Base-by-base conservation (phyloP, 1,139 yeast genomes). In the Blastobotrys indianensis region DNA sequence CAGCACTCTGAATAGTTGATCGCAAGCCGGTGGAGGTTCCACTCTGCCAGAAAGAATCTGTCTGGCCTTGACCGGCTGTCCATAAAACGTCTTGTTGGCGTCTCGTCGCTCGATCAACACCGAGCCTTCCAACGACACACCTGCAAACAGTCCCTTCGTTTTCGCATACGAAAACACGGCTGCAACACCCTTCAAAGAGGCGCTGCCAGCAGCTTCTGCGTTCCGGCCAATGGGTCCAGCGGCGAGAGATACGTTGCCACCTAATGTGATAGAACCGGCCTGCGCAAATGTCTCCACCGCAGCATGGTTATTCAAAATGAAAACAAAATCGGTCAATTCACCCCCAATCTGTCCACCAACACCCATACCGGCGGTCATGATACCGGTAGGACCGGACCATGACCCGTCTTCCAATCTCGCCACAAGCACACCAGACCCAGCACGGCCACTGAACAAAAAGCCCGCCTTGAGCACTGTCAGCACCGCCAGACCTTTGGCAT, bases 351-450 rank as follows among this genome's bases (percentile, higher is more conserved):
- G 94, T 37, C 98, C 98, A 49, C 98, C 98, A 4, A 94, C 97
- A 60, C 98, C 97, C 2, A 97, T 97, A 57, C 98, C 98, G 1
- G 96, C 97, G 23, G 97, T 85, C 42, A 81, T 82, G 57, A 92
- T 84, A 8, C 97, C 98, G 2, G 95, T 83, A 1, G 98, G 98
- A 1, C 97, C 94, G n/a, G 97, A 87, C 98, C 98, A 92, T 5
- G 64, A 68, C 1, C 97, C 97, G 66, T 92, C 98, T 1, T 94
- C 94, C 45, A 92, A 74, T 52, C 97, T 74, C 5, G 97, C 96
- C 28, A 92, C 94, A 53, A 92, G 85, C 32, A 92, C 87, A 52
- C 98, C 98, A 1, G 96, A 86, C 20, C 98, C 98, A 1, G 97
- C 97, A 64, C 98, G 79, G 31, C 97, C 98, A 3, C 96, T 85